Percentiles rank a stretch among this genome's conserved stretches.
These are phyloP conservation scores for Basidiobolus heterosporus DNA, from an alignment of 371 early-diverging fungal species.

Conservation along the genomic window DNA sequence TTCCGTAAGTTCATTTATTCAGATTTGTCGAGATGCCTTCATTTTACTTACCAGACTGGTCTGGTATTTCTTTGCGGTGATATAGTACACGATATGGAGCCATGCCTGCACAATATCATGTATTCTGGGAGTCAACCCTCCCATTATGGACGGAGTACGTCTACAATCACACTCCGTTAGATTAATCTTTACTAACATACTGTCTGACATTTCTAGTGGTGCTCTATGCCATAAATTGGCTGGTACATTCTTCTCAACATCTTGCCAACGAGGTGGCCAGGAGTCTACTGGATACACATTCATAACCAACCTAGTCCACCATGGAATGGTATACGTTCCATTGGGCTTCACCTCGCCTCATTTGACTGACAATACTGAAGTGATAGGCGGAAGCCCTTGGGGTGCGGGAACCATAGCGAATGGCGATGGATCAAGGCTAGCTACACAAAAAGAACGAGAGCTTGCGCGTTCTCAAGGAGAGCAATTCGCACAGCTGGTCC, in stretches of 20 bases:
- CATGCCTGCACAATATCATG: conserved; percentile 59
- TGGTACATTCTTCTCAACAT: conserved; percentile 56
- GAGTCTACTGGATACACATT: conserved; percentile 56
- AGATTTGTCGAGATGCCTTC: not conserved
- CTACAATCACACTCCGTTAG: not conserved
- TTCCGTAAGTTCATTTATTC: conserved; percentile 18
- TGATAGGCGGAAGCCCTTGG: conserved; percentile 53
- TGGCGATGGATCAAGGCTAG: conserved; percentile 47
- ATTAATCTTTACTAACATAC: not conserved
- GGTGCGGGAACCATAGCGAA: conserved; percentile 57
- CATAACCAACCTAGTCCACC: conserved; percentile 54
- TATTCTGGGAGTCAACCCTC: conserved; percentile 53
- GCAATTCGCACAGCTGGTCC: conserved; percentile 26
- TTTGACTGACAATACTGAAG: conserved; percentile 27
- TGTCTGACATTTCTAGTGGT: conserved; percentile 9
- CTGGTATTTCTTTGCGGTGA: too few relatives aligned
- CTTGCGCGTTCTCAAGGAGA: conserved; percentile 48
- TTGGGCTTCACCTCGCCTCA: conserved; percentile 36
- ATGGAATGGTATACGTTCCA: conserved; percentile 67
- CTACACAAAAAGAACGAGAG: conserved; percentile 38
- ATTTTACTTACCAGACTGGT: not conserved
- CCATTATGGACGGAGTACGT: conserved; percentile 3
- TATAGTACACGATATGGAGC: conserved; percentile 41
- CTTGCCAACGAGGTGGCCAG: conserved; percentile 57
- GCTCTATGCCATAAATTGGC: conserved; percentile 53